Evolutionary conservation across 495 filamentous ascomycete species (phyloP).

Genomic region (Umbilicaria muhlenbergii): DNA sequence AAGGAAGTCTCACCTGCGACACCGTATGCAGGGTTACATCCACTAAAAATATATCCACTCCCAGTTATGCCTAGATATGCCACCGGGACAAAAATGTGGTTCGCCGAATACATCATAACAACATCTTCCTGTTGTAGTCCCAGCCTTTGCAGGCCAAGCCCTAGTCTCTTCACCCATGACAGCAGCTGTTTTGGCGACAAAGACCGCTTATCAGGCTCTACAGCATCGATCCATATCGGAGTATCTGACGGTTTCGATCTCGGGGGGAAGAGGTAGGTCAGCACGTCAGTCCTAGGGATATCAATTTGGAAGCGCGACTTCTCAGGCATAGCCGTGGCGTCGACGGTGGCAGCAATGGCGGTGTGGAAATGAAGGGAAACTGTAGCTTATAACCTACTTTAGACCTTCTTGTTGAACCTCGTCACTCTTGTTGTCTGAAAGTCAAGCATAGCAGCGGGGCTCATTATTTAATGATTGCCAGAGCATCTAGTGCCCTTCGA

Average conservation of each 20-base stretch:
- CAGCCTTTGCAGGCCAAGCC: constrained; percentile 22
- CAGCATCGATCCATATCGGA: constrained; percentile 30
- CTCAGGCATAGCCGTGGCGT: too few species aligned
- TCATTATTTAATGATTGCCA: too few species aligned
- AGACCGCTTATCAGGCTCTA: constrained; percentile 9
- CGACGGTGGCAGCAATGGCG: too few species aligned
- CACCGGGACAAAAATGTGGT: constrained; percentile 31
- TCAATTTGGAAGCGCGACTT: constrained; percentile 7
- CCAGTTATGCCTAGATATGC: constrained; percentile 31
- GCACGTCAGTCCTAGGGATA: constrained; percentile 27
- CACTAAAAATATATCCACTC: constrained; percentile 5
- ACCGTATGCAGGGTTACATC: constrained; percentile 15
- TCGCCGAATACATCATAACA: constrained; percentile 30
- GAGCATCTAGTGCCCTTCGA: too few species aligned
- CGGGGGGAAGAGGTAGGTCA: constrained; percentile 28
- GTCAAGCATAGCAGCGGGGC: too few species aligned
- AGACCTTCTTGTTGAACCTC: too few species aligned
- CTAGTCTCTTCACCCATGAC: constrained; percentile 27
- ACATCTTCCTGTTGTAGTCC: constrained; percentile 23
- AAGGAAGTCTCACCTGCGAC: constrained; percentile 24
- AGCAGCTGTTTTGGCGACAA: constrained; percentile 14
- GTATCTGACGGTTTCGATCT: constrained; percentile 17
- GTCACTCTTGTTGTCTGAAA: too few species aligned
- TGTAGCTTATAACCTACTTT: too few species aligned
- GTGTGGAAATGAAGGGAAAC: too few species aligned